phyloP scores from a whole-genome alignment of 2,329 filamentous ascomycete genomes.

The Graphiopsis chlorocephala region DNA sequence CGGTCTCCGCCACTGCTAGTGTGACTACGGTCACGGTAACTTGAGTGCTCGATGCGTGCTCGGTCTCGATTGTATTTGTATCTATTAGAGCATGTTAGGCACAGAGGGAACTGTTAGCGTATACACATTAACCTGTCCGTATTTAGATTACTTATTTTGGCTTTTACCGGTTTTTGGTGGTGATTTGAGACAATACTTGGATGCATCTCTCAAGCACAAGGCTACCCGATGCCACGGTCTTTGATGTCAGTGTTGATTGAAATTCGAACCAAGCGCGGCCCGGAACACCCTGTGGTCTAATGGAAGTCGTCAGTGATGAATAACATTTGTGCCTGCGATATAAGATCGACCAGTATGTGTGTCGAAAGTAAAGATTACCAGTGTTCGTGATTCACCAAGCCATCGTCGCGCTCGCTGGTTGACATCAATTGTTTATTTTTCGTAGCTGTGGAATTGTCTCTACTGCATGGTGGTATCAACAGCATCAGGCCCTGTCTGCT shows the following conservation, averaged over 20 bases:
- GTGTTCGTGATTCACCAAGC: neutral
- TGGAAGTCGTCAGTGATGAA: too few species aligned
- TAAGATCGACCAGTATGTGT: too few species aligned
- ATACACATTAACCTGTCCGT: neutral
- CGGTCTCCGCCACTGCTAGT: neutral
- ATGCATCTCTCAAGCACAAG: too few species aligned
- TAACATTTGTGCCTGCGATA: too few species aligned
- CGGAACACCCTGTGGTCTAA: too few species aligned
- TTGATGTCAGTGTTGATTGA: neutral
- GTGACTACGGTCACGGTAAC: neutral
- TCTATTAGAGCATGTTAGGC: neutral
- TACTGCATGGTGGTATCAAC: constrained; percentile 12
- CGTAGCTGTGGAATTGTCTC: neutral
- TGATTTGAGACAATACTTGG: too few species aligned
- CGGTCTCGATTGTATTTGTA: neutral
- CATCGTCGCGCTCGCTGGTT: neutral
- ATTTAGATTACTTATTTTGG: neutral
- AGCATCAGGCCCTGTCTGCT: constrained; percentile 4
- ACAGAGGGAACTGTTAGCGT: neutral
- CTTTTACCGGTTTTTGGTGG: too few species aligned
- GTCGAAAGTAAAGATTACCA: neutral
- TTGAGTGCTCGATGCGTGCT: neutral
- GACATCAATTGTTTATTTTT: constrained; percentile 7
- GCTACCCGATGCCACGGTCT: too few species aligned
- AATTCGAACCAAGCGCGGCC: too few species aligned